Base-by-base conservation (phyloP, 2,329 filamentous ascomycete genomes). In the Ascochyta rabiei region DNA sequence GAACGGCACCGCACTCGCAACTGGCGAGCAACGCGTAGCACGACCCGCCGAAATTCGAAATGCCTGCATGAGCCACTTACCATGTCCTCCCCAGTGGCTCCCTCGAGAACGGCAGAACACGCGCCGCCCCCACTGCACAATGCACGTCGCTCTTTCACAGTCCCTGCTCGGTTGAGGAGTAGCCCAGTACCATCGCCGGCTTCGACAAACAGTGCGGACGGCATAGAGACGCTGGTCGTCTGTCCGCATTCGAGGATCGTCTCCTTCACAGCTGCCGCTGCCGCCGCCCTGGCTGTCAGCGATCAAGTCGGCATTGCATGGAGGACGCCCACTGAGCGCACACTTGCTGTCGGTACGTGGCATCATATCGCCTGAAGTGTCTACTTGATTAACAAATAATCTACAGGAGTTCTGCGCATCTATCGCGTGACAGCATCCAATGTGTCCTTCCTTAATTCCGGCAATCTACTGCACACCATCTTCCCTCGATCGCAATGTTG, bases 401-500 rank as follows among this genome's bases (percentile, higher is more conserved):
- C 28, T 35, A 3, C 53, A 85, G 92, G 91, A 2, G 84, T 87
- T 1, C 83, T 97, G 56, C 85, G 88, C 60, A 91, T 97, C 60
- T 96, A 97, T 72, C 88, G 90, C 66, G 89, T 95, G 30, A 89
- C 90, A 7, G 90, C 91, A 18, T 91, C 91, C 9, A 75, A 75
- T 48, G 90, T 95, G 15, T 90, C 91, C 12, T 97, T 96, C 68
- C 81, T 97, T 9, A 93, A 89, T 74, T 96, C 91, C 60, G 90
- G 90, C 56, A 86, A 86, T 50, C 88, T 93, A 15, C 82, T 96
- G 16, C 90, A 95, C 67, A 89, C 93, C 10, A 95, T 97, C 59
- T 78, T 97, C 47, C 91, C 90, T 21, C 91, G 91, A 73, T 96
- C 91, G 54, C 92, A 96, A 75, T 96, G 90, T 71, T 97, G 93